Conservation (phyloP, 2,329 filamentous ascomycete species). For the Capronia coronata region DNA sequence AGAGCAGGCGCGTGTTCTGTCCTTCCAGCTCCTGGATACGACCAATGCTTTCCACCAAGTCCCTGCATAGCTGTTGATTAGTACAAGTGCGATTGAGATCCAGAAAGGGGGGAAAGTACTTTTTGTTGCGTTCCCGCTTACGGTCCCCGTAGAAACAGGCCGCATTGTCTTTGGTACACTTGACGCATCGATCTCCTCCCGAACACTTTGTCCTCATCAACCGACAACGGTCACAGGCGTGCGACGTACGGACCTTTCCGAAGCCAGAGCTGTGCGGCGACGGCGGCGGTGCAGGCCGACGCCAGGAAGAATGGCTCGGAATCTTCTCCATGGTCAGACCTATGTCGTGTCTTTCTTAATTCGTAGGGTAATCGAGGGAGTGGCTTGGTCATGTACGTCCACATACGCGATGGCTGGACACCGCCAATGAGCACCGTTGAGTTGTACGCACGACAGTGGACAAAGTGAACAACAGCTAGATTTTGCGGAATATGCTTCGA, state of each 20-base stretch:
- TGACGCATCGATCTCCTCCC: slow-evolving; percentile 21
- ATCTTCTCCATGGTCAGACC: no score
- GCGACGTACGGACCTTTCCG: slow-evolving; percentile 14
- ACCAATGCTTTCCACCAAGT: slow-evolving; percentile 19
- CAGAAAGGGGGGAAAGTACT: slow-evolving; percentile 6
- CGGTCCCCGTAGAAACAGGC: slow-evolving; percentile 22
- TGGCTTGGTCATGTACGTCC: background rate
- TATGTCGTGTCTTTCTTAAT: no score
- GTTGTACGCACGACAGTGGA: no score
- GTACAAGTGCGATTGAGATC: background rate
- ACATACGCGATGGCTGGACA: no score
- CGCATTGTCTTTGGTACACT: slow-evolving; percentile 24
- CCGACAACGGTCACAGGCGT: slow-evolving; percentile 25
- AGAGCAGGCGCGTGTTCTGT: slow-evolving; percentile 13
- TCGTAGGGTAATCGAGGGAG: no score
- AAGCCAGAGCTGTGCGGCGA: background rate
- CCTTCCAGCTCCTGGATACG: slow-evolving; percentile 15
- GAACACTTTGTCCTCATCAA: slow-evolving; percentile 25
- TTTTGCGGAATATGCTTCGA: no score
- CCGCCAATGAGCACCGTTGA: no score
- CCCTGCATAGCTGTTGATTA: slow-evolving; percentile 4
- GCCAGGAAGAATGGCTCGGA: background rate
- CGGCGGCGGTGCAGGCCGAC: no score
- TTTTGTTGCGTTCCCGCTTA: slow-evolving; percentile 25
- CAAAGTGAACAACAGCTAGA: no score